A percentile compares a stretch with the other conserved stretches of the same genome.
These are phyloP conservation scores for Postia placenta DNA, from an alignment of 768 basidiomycete species.

Conservation along the genomic window DNA sequence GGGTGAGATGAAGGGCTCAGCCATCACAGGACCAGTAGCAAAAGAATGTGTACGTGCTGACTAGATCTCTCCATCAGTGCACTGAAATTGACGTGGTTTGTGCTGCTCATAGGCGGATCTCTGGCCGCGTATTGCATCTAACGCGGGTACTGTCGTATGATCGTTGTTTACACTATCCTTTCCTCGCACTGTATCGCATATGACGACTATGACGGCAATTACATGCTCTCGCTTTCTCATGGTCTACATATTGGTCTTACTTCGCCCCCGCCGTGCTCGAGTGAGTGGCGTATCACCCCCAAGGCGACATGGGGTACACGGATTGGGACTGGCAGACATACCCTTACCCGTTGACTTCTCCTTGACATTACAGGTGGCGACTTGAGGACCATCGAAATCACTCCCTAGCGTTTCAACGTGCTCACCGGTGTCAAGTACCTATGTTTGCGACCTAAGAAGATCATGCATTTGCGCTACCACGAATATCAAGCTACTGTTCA, in stretches of 20 bases:
- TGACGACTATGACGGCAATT: conserved; percentile 22
- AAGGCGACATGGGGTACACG: too few relatives aligned
- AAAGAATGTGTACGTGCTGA: conserved; percentile 91
- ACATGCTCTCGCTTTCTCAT: conserved; percentile 5
- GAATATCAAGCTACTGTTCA: too few relatives aligned
- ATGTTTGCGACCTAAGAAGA: too few relatives aligned
- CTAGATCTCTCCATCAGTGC: neutral
- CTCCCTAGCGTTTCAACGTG: too few relatives aligned
- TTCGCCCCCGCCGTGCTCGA: too few relatives aligned
- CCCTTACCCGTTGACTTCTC: too few relatives aligned
- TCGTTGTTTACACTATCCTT: conserved; percentile 13
- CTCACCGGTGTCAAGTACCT: too few relatives aligned
- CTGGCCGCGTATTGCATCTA: conserved; percentile 99
- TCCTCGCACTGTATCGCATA: conserved; percentile 23
- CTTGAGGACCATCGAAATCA: too few relatives aligned
- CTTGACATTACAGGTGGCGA: too few relatives aligned
- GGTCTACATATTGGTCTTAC: neutral
- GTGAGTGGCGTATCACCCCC: too few relatives aligned
- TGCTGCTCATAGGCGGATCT: conserved; percentile 76
- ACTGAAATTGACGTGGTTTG: neutral
- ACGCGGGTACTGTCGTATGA: conserved; percentile 97
- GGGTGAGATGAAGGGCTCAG: conserved; percentile 99
- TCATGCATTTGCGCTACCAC: too few relatives aligned
- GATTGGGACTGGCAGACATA: too few relatives aligned
- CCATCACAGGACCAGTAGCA: conserved; percentile 94